Evolutionary conservation across 1,284 basidiomycete species (phyloP), one percentile per base, ranked within the genome.

Genomic region (Ceratobasidium sp.): DNA sequence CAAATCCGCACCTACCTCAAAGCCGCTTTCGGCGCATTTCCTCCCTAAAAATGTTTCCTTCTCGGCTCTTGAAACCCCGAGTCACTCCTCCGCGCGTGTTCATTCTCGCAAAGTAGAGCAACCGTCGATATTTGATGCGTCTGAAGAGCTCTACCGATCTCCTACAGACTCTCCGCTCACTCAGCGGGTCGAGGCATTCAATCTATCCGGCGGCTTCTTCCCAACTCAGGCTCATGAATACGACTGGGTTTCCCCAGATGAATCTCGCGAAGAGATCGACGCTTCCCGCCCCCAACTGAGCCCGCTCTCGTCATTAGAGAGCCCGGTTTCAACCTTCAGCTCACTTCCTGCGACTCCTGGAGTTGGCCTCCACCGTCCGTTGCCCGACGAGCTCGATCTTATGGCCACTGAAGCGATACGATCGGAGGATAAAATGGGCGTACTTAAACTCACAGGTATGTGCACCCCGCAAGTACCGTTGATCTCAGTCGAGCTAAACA

Each of bases 391-490:
- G 35, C 22, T 65, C 35, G 62, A 65, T 25, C 34, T 40, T 32
- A 65, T 65, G 62, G 62, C 62, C 13, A 53, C 49, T 15, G 49
- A 65, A 38, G 49, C 62, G 5, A 65, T 65, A 53, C n/a, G 31
- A 29, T 65, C 62, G 1, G 62, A 65, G 34, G 62, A 65, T 25
- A 65, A 65, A 35, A 65, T 65, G 62, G 62, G 62, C 12, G 62
- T 65, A 38, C 62, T 65, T 35, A 53, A 53, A n/a, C 25, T 65
- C 29, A 65, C 62, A 29, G 50, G 62, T 65, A n/a, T n/a, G 49
- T 42, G 62, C 31, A 29, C 42, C 17, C 32, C 31, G 15, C 22
- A n/a, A 27, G 22, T n/a, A 10, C 6, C 45, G n/a, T 40, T 53
- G 34, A 31, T 53, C 62, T 50, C 43, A 43, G 62, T 15, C 53